Conservation (phyloP, 345 rosid genomes). For the Erucastrum elatum region DNA sequence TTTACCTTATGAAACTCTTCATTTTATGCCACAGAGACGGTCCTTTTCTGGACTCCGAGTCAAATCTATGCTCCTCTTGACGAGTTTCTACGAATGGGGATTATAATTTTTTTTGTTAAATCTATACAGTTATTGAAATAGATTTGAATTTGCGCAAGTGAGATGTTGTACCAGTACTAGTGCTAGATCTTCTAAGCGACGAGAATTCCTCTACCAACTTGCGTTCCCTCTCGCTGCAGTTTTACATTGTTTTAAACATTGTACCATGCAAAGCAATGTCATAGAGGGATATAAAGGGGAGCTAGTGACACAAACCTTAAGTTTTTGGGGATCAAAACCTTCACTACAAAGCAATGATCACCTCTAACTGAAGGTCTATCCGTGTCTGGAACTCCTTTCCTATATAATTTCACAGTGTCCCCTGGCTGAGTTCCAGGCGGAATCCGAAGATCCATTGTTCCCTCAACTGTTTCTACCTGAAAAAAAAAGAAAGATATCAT, state of each 20-base stretch:
- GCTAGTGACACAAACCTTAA: slow-evolving; percentile 52
- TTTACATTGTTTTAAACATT: slow-evolving; percentile 14
- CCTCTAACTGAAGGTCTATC: slow-evolving; percentile 71
- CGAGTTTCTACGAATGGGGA: slow-evolving; percentile 19
- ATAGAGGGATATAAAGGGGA: not conserved
- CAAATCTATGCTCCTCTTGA: slow-evolving; percentile 22
- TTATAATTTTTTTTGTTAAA: not conserved
- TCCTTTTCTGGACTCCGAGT: slow-evolving; percentile 7
- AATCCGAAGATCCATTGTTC: slow-evolving; percentile 66
- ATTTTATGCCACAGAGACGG: slow-evolving; percentile 38
- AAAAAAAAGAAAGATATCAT: slow-evolving; percentile 8
- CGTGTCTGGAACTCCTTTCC: slow-evolving; percentile 87
- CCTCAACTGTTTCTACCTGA: slow-evolving; percentile 92
- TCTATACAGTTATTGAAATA: not conserved
- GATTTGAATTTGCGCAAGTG: not conserved
- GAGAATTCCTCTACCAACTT: slow-evolving; percentile 67
- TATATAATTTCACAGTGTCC: slow-evolving; percentile 55
- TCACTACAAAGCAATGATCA: slow-evolving; percentile 76
- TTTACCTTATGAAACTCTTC: slow-evolving; percentile 36
- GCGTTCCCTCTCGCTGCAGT: slow-evolving; percentile 63
- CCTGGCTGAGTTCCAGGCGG: slow-evolving; percentile 90
- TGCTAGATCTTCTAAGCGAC: slow-evolving; percentile 48
- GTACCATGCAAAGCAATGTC: not conserved
- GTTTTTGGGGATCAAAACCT: slow-evolving; percentile 69
- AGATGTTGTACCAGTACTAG: slow-evolving; percentile 37